These are phyloP conservation scores for Talaromyces trachyspermus DNA, from an alignment of 495 filamentous ascomycete genomes.

Conservation along the genomic window DNA sequence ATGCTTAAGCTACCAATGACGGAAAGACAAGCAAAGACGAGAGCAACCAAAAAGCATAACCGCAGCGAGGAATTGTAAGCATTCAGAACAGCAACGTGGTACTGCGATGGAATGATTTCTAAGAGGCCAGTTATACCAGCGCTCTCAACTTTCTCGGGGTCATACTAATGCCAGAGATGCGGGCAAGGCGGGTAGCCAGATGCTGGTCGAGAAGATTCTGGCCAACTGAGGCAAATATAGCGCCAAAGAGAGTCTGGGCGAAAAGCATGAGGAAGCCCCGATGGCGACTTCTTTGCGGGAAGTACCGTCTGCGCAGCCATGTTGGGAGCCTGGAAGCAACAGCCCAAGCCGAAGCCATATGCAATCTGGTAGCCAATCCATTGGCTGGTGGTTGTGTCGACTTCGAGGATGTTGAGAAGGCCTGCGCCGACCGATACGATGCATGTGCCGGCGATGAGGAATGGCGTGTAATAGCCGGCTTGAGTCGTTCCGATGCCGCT, in stretches of 20 bases:
- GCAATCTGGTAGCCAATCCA: conserved; percentile 53
- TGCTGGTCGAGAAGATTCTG: conserved; percentile 58
- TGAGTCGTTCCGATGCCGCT: conserved; percentile 68
- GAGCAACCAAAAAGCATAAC: conserved; percentile 5
- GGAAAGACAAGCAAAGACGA: conserved; percentile 5
- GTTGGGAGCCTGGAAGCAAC: conserved; percentile 52
- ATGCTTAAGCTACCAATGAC: conserved; percentile 7
- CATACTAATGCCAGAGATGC: conserved; percentile 4
- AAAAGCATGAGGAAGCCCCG: conserved; percentile 52
- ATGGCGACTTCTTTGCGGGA: conserved; percentile 45
- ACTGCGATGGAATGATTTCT: conserved; percentile 7
- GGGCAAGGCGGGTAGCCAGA: conserved; percentile 41
- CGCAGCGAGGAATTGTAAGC: conserved; percentile 8
- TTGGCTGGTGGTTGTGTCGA: conserved; percentile 25
- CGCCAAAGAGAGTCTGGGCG: conserved; percentile 49
- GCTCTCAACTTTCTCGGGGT: conserved; percentile 4
- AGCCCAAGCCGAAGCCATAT: conserved; percentile 53
- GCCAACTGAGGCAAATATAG: conserved; percentile 53
- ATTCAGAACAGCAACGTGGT: background rate
- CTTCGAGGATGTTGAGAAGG: conserved; percentile 45
- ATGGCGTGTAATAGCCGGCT: conserved; percentile 38
- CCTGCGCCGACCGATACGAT: conserved; percentile 50
- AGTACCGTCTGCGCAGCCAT: conserved; percentile 54
- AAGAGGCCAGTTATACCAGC: conserved; percentile 3
- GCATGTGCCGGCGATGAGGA: conserved; percentile 43